Evolutionary conservation across 108 stramenopile species (phyloP).

Genomic region (Nannochloropsis oceanica): DNA sequence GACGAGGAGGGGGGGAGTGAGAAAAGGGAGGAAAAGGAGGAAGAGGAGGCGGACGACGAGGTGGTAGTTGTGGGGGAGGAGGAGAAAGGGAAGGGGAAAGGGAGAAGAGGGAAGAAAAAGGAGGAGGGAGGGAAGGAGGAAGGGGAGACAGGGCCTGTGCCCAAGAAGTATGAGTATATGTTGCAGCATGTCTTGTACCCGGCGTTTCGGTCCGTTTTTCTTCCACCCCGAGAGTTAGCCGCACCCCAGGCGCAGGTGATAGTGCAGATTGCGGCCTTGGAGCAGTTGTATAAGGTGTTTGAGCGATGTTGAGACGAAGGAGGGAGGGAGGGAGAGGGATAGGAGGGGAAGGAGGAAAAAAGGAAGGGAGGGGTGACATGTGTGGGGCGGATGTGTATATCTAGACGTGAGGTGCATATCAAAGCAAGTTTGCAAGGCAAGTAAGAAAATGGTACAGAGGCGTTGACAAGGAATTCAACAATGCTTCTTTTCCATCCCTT

Average conservation of each 20-base stretch:
- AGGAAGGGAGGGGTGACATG: no score
- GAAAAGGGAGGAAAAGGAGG: not conserved
- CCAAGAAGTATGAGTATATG: not conserved
- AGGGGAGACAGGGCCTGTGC: not conserved
- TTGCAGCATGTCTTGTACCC: conserved; percentile 10
- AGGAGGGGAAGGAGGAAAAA: not conserved
- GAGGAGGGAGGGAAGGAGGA: not conserved
- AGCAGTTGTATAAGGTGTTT: conserved; percentile 39
- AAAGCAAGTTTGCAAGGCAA: no score
- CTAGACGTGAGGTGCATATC: no score
- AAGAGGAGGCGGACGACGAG: not conserved
- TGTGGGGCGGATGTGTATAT: no score
- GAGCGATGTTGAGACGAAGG: conserved; percentile 29
- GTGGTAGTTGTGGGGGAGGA: not conserved
- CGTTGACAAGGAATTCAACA: no score
- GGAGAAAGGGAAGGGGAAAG: not conserved
- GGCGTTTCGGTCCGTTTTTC: conserved; percentile 8
- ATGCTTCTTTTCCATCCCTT: no score
- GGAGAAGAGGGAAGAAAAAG: not conserved
- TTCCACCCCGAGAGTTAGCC: conserved; percentile 15
- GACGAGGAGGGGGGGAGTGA: not conserved
- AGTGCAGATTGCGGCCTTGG: conserved; percentile 31
- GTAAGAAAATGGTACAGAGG: no score
- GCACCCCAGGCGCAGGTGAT: not conserved
- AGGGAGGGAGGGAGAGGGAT: no score